Evolutionary conservation across 805 yeast genomes (phyloP), one percentile per base, ranked within the genome.

Genomic region (Sugiyamaella chiloensis): DNA sequence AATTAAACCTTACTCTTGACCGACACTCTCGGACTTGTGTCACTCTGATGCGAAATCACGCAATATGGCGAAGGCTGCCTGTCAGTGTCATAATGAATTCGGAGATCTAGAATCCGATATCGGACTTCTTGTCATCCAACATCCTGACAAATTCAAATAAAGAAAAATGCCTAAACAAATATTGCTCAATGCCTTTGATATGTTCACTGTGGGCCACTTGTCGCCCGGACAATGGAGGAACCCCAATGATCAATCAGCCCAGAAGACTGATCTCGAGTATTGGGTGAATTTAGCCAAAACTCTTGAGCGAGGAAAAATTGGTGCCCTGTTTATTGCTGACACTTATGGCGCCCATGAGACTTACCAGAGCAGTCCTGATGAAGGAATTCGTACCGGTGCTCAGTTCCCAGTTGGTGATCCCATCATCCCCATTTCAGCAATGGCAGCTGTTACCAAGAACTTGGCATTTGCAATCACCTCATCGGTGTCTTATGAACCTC

Each of bases 391-490:
- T 4, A 41, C 61, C 0, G 70, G 66, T 5, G 54, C 65, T 5
- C 68, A 66, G 42, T 57, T 58, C 52, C 75, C 75, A 5, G 65
- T 66, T 4, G 61, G 55, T 34, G 75, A 69, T 42, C 75, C 75
- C 4, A 58, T 66, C 37, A 65, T 66, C 11, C 60, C 64, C 4
- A 65, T 71, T 2, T 52, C 69, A 5, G 73, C 72, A 1, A 70
- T 73, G 68, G 76, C 77, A 21, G 65, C 73, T 5, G 72, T 12
- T 3, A 73, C 77, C 7, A 61, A 65, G 43, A 65, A 67, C 24
- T 49, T 72, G 17, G 53, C 66, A 1, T 70, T 72, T 53, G 76
- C 72, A 5, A 54, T 71, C 36, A 72, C 76, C 2, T 68, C 67
- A 44, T 62, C 71, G 17, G 72, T 76, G 2, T 62, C 73, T 23